Evolutionary conservation across 177 flowering plant species (phyloP), one percentile per base, ranked within the genome.

Genomic region (Telopea speciosissima): DNA sequence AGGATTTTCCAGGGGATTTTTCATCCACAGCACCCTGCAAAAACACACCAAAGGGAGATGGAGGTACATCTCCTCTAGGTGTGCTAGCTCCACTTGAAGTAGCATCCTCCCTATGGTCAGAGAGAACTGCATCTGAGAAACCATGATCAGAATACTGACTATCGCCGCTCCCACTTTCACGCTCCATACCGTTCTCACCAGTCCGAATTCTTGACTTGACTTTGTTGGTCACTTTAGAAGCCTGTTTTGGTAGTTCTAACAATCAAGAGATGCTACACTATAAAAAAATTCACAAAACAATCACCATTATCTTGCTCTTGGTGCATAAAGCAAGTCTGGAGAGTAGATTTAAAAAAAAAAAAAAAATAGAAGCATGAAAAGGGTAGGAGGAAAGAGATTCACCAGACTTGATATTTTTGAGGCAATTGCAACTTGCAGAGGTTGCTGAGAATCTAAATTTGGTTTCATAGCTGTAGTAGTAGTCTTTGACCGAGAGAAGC

Each of bases 51-150:
- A 85, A 83, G 63, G 85, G 76, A 59, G 86, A 81, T 52, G 80
- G 80, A 24, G 78, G 76, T 16, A 76, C 58, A 72, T 88, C 94
- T 73, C 92, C 93, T 74, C 95, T 80, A 3, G 99, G 96, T 23
- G 98, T 93, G 81, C 99, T 93, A 71, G 93, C 93, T 76, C 92
- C 98, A 79, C 98, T 96, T 11, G 99, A 96, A 73, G 68, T 79
- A 25, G 84, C 95, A 86, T 96, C 99, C 62, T 93, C 98, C 73
- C 83, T 86, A 28, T 85, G 88, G 65, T 92, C 97, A 70, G 83
- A 81, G 45, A 86, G 70, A 75, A 79, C 74, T 5, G 85, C 79
- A 79, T 92, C 96, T 0, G 80, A 78, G 60, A 74, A 49, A 49
- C 54, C 85, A 69, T 87, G 87, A 76, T 89, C 97, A 66, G 92